Conservation (phyloP, 768 basidiomycete genomes). For the Macrolepiota dolichaula region DNA sequence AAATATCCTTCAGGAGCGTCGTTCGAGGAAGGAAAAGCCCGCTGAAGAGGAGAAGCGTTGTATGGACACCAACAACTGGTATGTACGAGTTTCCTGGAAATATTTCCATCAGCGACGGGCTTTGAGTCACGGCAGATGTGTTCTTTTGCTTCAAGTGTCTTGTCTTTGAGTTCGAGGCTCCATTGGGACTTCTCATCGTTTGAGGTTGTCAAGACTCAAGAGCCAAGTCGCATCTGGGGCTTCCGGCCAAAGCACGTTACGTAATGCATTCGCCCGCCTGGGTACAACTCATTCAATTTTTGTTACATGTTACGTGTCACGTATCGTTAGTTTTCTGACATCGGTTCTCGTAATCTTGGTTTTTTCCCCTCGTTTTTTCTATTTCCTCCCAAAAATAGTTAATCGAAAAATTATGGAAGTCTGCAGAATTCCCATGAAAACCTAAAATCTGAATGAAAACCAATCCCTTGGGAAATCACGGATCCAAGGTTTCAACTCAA, state of each 20-base stretch:
- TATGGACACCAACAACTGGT: constrained; percentile 66
- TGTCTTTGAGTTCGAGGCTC: background rate
- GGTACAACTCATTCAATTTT: background rate
- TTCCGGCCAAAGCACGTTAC: background rate
- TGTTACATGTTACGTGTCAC: too few species aligned
- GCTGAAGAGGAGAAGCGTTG: constrained; percentile 60
- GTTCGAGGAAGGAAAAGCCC: constrained; percentile 72
- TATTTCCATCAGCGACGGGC: background rate
- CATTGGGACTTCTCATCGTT: background rate
- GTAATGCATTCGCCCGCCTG: background rate
- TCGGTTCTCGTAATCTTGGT: background rate
- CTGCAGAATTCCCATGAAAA: background rate
- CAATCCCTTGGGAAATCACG: background rate
- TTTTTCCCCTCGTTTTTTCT: background rate
- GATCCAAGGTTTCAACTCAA: background rate
- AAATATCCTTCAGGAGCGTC: constrained; percentile 38
- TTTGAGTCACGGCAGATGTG: background rate
- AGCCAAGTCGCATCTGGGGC: background rate
- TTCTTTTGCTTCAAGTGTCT: background rate
- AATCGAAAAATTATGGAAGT: background rate
- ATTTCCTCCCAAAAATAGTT: background rate
- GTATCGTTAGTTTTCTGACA: too few species aligned
- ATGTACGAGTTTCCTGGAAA: constrained; percentile 36
- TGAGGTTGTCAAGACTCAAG: background rate
- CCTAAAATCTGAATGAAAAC: background rate